phyloP scores from a whole-genome alignment of 1,284 basidiomycete genomes.

The Papiliotrema fonsecae region DNA sequence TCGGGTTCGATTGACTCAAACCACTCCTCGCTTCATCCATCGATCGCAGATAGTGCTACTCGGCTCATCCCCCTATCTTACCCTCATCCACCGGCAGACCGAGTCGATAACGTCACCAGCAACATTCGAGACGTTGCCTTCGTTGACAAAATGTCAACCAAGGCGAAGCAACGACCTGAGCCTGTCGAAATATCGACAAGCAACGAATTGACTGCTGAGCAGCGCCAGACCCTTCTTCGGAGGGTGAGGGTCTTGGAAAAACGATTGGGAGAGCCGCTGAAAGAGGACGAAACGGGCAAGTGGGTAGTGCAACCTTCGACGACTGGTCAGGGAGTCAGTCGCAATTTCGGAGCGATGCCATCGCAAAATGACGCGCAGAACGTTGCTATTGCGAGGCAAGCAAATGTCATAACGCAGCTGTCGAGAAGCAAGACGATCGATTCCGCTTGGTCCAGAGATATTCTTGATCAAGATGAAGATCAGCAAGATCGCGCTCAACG shows the following conservation, averaged over 20 bases:
- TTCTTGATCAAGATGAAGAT: too few relatives aligned
- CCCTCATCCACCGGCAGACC: too few relatives aligned
- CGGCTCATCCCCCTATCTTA: conserved; percentile 8
- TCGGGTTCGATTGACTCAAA: conserved; percentile 19
- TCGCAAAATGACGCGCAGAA: too few relatives aligned
- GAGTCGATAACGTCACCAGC: too few relatives aligned
- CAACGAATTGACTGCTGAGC: conserved; percentile 60
- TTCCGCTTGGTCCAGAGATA: too few relatives aligned
- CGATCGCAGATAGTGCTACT: conserved; percentile 11
- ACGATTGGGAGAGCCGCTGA: conserved; percentile 57
- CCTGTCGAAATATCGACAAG: neutral
- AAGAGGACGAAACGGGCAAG: conserved; percentile 24
- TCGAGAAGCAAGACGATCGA: too few relatives aligned
- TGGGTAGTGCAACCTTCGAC: conserved; percentile 27
- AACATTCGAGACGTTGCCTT: too few relatives aligned
- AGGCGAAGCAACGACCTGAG: neutral
- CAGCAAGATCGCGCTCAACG: neutral
- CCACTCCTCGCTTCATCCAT: conserved; percentile 17
- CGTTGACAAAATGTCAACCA: neutral
- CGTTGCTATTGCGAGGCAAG: too few relatives aligned
- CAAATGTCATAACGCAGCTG: too few relatives aligned
- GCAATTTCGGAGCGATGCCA: neutral
- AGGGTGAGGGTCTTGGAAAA: conserved; percentile 71
- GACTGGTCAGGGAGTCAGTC: neutral
- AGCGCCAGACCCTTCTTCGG: conserved; percentile 65